Evolutionary conservation across 495 filamentous ascomycete genomes (phyloP).

Genomic region (Aspergillus panamensis): DNA sequence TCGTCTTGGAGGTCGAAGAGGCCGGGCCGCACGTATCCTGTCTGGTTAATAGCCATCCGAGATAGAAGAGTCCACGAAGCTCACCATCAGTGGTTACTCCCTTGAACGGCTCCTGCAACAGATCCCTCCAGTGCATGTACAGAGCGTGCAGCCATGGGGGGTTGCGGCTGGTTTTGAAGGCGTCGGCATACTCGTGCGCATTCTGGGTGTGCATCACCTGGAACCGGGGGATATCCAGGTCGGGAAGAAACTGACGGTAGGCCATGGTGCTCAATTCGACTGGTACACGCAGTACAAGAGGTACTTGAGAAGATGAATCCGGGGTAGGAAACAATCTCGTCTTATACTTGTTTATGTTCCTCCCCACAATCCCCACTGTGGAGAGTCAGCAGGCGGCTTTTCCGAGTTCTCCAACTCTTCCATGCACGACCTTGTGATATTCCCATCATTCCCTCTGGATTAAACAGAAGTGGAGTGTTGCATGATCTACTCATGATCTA

Average conservation of each 20-base stretch:
- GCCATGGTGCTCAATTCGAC: not conserved
- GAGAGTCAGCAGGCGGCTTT: constrained; percentile 13
- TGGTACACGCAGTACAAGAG: not conserved
- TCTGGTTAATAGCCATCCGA: not conserved
- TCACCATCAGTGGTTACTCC: constrained; percentile 67
- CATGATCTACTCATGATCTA: too few species aligned
- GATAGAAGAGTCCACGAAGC: constrained; percentile 7
- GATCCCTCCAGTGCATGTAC: constrained; percentile 62
- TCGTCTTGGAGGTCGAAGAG: constrained; percentile 62
- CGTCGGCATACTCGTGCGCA: constrained; percentile 59
- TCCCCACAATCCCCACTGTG: constrained; percentile 17
- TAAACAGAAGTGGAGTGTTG: too few species aligned
- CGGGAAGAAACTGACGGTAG: constrained; percentile 59
- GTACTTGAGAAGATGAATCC: not conserved
- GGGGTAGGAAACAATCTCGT: not conserved
- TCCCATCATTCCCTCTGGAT: too few species aligned
- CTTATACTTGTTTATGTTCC: not conserved
- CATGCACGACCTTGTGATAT: too few species aligned
- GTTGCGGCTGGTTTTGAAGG: constrained; percentile 53
- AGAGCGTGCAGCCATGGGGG: constrained; percentile 68
- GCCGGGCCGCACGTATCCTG: constrained; percentile 51
- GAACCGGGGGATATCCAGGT: constrained; percentile 59
- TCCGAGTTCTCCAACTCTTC: not conserved
- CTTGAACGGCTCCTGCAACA: constrained; percentile 65
- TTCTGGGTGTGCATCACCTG: constrained; percentile 59